These are phyloP conservation scores for Saussurea involucrata DNA, from an alignment of 129 eudicot species.

Conservation along the genomic window DNA sequence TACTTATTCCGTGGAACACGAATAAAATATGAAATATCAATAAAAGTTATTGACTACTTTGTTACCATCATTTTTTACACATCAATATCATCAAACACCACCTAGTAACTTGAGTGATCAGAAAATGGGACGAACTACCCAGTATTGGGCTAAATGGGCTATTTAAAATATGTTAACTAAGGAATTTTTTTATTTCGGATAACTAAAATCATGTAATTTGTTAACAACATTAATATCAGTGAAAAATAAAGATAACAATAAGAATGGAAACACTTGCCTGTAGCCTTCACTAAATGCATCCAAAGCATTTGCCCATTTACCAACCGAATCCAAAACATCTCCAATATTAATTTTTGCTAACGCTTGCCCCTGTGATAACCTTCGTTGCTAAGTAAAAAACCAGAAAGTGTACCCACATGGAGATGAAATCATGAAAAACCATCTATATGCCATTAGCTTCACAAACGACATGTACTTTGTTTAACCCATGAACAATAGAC, in stretches of 20 bases:
- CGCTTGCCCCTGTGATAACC: constrained; percentile 85
- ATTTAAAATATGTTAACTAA: not conserved
- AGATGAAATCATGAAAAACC: not conserved
- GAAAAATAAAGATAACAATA: not conserved
- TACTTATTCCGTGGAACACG: not conserved
- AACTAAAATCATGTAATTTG: not conserved
- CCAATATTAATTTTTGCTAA: constrained; percentile 83
- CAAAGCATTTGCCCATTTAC: constrained; percentile 72
- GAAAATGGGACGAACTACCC: not conserved
- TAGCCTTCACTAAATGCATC: constrained; percentile 79
- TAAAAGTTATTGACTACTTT: not conserved
- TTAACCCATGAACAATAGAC: not conserved
- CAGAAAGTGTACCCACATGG: not conserved
- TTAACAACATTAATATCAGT: not conserved
- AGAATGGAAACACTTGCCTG: constrained; percentile 38
- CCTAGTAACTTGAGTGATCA: not conserved
- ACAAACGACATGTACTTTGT: not conserved
- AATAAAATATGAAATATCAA: not conserved
- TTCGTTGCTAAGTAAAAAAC: constrained; percentile 24
- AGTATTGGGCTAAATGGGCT: not conserved
- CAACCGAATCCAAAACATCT: constrained; percentile 67
- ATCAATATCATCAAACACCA: not conserved
- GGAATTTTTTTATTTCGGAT: not conserved
- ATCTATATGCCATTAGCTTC: not conserved
- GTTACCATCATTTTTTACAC: not conserved